Evolutionary conservation across 306 rosid genomes (phyloP).

Genomic region (Quercus aquifolioides): DNA sequence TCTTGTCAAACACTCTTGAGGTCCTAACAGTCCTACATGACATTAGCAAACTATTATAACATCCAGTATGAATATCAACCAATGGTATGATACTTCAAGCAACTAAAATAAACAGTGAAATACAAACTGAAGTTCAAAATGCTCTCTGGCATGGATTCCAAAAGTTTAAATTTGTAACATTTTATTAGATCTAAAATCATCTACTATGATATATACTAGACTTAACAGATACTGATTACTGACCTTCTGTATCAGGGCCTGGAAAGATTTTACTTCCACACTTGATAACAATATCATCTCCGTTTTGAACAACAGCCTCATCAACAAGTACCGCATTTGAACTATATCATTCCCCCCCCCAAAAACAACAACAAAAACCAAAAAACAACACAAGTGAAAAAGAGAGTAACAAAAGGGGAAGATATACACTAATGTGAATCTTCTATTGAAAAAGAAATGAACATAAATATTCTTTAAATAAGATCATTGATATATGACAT

Average conservation of each 20-base stretch:
- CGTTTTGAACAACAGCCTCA: slow-evolving; percentile 44
- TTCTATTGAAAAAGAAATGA: not conserved
- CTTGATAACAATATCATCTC: slow-evolving; percentile 42
- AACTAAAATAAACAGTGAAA: not conserved
- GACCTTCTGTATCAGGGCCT: slow-evolving; percentile 65
- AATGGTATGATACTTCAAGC: not conserved
- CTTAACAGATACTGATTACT: slow-evolving; percentile 33
- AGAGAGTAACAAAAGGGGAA: not conserved
- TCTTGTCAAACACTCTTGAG: not conserved
- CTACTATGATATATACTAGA: not conserved
- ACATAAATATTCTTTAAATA: not conserved
- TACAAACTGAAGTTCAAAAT: not conserved
- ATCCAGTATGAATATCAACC: not conserved
- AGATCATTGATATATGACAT: too few species aligned
- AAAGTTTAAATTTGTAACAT: not conserved
- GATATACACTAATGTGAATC: not conserved
- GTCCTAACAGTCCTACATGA: not conserved
- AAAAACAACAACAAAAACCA: not conserved
- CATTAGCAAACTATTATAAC: not conserved
- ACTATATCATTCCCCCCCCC: slow-evolving; percentile 29
- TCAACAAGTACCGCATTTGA: slow-evolving; percentile 59
- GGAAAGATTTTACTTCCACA: slow-evolving; percentile 70
- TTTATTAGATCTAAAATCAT: not conserved
- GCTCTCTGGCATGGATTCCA: not conserved
- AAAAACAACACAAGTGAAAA: slow-evolving; percentile 8